Evolutionary conservation across 1,284 basidiomycete species (phyloP), one percentile per base, ranked within the genome.

Genomic region (Microbotryum silenes-acaulis): DNA sequence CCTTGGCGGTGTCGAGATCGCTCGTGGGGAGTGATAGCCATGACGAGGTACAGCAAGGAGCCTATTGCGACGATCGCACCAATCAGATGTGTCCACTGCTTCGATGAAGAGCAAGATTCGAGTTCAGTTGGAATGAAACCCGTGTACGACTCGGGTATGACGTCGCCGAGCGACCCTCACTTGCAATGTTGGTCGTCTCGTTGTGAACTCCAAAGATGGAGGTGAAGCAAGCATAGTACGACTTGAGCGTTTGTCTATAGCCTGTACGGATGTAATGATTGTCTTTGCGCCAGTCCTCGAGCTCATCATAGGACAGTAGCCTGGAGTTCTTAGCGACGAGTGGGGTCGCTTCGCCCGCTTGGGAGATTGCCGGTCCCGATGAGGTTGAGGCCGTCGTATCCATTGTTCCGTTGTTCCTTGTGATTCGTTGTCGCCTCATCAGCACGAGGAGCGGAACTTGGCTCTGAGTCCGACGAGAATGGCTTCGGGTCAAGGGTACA

Each of bases 101-200:
- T 29, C 2, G 23, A 16, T 4, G 10, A 3, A 20, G 27, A 18
- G 51, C 4, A n/a, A 1, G 23, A 21, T 4, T 3, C 9, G 2
- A 16, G 14, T 45, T 50, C 14, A 51, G 49, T 1, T 25, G 4
- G 23, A 9, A 10, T 3, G 4, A 12, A 18, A 42, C 12, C 16
- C 37, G 37, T 42, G 37, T 14, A 42, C 37, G 37, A 42, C 37
- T 18, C 37, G 16, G 37, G 37, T 16, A 18, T 42, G 37, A 42
- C 14, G 37, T 18, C 37, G 37, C 37, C 12, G 37, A 42, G 12
- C 14, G 37, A 20, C 18, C 31, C 9, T 5, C 14, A 49, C 65
- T 12, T 21, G 61, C 67, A 31, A 72, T 71, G 60, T 72, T 72
- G 60, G 70, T 66, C 10, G 65, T 62, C 53, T 71, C 70, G 50